Conservation (phyloP, 352 stramenopile species). For the Blastocystis sp. region DNA sequence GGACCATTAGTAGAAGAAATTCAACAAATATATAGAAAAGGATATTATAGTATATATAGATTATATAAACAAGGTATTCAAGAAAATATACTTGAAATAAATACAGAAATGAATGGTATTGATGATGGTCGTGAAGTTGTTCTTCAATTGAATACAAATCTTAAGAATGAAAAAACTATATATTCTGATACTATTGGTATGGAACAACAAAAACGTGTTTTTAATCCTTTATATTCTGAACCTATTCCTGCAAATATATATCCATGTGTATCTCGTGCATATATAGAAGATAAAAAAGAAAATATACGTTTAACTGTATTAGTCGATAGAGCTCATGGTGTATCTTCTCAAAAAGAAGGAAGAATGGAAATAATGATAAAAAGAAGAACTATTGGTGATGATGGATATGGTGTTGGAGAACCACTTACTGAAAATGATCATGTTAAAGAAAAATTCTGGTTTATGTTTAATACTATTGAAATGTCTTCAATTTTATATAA, state of each 20-base stretch:
- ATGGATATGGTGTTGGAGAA: slow-evolving; percentile 70
- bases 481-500: slow-evolving; percentile 40
- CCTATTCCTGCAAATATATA: slow-evolving; percentile 82
- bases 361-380: slow-evolving; percentile 85
- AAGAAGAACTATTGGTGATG: slow-evolving; percentile 67
- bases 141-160: too few species aligned
- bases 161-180: slow-evolving; percentile 12
- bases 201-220: slow-evolving; percentile 29
- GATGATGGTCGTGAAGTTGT: too few species aligned
- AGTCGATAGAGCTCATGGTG: slow-evolving; percentile 70
- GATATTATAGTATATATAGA: too few species aligned
- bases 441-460: slow-evolving; percentile 45
- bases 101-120: too few species aligned
- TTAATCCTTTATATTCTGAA: slow-evolving; percentile 39
- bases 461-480: slow-evolving; percentile 43
- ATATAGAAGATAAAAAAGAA: slow-evolving; percentile 62
- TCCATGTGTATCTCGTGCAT: slow-evolving; percentile 72
- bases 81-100: too few species aligned
- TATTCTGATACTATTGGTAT: slow-evolving; percentile 39
- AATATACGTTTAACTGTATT: slow-evolving; percentile 54
- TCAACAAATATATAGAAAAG: too few species aligned
- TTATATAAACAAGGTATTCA: too few species aligned
- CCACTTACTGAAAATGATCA: slow-evolving; percentile 62
- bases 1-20: slow-evolving; percentile 35
- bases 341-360: slow-evolving; percentile 61